Conservation (phyloP, 2,329 filamentous ascomycete genomes). For the Meredithiella fracta region DNA sequence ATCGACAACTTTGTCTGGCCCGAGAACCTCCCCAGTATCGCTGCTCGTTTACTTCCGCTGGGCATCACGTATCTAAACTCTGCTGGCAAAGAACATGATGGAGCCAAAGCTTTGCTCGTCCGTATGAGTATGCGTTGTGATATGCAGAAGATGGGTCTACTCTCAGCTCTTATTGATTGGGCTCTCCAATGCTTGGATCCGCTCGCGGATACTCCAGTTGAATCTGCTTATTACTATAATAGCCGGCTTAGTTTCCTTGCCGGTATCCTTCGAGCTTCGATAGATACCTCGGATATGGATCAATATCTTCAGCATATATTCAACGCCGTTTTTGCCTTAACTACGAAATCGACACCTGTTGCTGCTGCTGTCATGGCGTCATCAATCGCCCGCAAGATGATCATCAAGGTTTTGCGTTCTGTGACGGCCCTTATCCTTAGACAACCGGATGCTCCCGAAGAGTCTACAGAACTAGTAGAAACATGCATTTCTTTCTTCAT, state of each 20-base stretch:
- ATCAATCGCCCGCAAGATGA: constrained; percentile 62
- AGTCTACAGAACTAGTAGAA: constrained; percentile 47
- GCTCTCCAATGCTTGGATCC: constrained; percentile 44
- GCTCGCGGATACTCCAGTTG: constrained; percentile 20
- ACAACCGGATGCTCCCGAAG: constrained; percentile 26
- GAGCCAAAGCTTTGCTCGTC: constrained; percentile 69
- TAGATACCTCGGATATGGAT: constrained; percentile 59
- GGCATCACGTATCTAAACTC: constrained; percentile 55
- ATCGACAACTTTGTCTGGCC: constrained; percentile 40
- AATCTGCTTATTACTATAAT: constrained; percentile 57
- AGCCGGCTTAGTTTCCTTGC: constrained; percentile 67
- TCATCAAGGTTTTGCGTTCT: constrained; percentile 72
- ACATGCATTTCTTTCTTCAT: constrained; percentile 69
- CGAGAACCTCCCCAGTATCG: constrained; percentile 47
- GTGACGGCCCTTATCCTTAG: constrained; percentile 51
- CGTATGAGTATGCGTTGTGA: constrained; percentile 69
- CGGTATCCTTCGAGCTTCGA: constrained; percentile 51
- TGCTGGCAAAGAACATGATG: constrained; percentile 75
- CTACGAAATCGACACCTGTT: constrained; percentile 31
- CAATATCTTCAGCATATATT: constrained; percentile 51
- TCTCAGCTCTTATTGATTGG: constrained; percentile 54
- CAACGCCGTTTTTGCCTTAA: constrained; percentile 41
- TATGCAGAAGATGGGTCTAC: constrained; percentile 63
- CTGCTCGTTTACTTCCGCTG: constrained; percentile 52
- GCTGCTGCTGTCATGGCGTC: constrained; percentile 47